Conservation (phyloP, 2,329 filamentous ascomycete species). For the Fusarium sp. region DNA sequence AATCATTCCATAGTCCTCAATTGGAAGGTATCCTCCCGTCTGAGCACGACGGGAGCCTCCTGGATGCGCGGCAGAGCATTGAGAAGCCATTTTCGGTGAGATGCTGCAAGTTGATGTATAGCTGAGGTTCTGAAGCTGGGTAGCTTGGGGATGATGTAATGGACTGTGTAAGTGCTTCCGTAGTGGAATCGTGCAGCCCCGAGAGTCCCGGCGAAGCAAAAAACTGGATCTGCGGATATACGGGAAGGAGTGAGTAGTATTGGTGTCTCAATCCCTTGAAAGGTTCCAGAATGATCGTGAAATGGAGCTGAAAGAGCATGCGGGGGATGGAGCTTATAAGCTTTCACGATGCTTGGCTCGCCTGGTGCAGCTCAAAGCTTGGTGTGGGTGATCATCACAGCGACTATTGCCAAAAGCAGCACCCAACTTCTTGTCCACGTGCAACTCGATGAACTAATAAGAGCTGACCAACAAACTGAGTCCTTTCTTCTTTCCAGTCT, state of each 20-base stretch:
- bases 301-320: slow-evolving; percentile 3
- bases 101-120: neutral
- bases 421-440: slow-evolving; percentile 5
- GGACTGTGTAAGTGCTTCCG: slow-evolving; percentile 22
- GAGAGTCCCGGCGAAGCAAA: slow-evolving; percentile 4
- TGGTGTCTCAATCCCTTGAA: neutral
- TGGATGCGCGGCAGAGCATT: slow-evolving; percentile 48
- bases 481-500: neutral
- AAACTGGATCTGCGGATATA: slow-evolving; percentile 8
- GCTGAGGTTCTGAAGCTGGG: neutral
- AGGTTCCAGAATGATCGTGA: neutral
- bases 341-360: slow-evolving; percentile 21
- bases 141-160: slow-evolving; percentile 40
- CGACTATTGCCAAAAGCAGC: slow-evolving; percentile 18
- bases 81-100: slow-evolving; percentile 47
- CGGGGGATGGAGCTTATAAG: slow-evolving; percentile 29
- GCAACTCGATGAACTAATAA: neutral
- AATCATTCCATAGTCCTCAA: slow-evolving; percentile 84
- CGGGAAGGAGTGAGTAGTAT: neutral
- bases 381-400: slow-evolving; percentile 22
- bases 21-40: slow-evolving; percentile 66
- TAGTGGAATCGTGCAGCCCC: slow-evolving; percentile 3
- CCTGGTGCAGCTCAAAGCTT: slow-evolving; percentile 4
- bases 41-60: slow-evolving; percentile 49
- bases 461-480: neutral